Base-by-base conservation (phyloP, 2,329 filamentous ascomycete species). In the Hypoxylon sp. region DNA sequence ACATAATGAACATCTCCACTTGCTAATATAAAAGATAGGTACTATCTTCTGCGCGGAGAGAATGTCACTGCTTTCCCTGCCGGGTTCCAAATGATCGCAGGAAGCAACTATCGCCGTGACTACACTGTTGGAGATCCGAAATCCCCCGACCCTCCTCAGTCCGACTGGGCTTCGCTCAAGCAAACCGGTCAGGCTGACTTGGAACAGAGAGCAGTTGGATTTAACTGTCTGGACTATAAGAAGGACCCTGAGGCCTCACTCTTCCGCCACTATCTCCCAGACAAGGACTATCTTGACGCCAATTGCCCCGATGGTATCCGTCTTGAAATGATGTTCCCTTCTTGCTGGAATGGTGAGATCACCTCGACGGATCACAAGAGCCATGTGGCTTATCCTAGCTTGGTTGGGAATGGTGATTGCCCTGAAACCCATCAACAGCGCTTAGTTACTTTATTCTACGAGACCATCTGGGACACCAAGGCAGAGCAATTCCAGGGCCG, bases 211-310 rank as follows among this genome's bases (percentile, higher is more conserved):
- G 93, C 94, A 9, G 74, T 98, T 28, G 95, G 96, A 2, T 97
- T 97, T 87, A 98, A 98, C 85, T 98, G 96, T 81, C 82, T 99
- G 67, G 90, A 98, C 87, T 98, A 98, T 77, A 75, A 74, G 32
- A 83, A 80, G 23, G 74, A 79, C 0, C 83, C 91, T 1, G 94
- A 97, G 79, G 85, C 86, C 1, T 91, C 94, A 13, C 86, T 97
- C 36, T 91, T 89, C 79, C 93, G 94, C 71, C 94, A 97, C 79
- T 90, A 88, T 77, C 75, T 98, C 73, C 94, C 95, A 0, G 87
- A 91, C 74, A 97, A 97, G 85, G 80, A 81, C 0, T 97, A 88
- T 77, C 84, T 97, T 36, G 94, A 98, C 76, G 85, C 85, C 60
- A 90, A 95, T 80, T 98, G 95, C 81, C 81, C 82, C n/a, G 86